Evolutionary conservation across 352 stramenopile species (phyloP).

Genomic region (Stramenopiles sp.): DNA sequence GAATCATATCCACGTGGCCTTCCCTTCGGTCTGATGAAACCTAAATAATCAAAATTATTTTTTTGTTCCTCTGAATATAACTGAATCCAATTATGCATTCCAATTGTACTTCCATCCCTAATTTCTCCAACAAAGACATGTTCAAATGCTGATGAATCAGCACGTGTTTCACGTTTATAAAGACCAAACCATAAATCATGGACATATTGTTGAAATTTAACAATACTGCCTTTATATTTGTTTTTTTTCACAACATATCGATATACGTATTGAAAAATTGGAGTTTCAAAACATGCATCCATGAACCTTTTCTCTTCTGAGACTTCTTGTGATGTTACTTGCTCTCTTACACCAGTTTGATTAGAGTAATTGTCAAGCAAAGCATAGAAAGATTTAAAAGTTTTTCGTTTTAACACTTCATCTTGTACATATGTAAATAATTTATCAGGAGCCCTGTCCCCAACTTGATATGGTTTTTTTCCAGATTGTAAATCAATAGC

Average conservation of each 20-base stretch:
- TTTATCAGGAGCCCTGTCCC: conserved; percentile 55
- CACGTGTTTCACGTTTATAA: conserved; percentile 56
- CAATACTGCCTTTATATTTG: conserved; percentile 42
- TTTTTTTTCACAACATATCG: conserved; percentile 57
- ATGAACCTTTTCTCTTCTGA: conserved; percentile 71
- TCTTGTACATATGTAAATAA: conserved; percentile 70
- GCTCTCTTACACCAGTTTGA: conserved; percentile 37
- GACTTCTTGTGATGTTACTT: conserved; percentile 53
- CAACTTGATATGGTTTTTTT: conserved; percentile 61
- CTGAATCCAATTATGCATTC: conserved; percentile 91
- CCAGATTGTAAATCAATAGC: conserved; percentile 71
- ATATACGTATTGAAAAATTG: conserved; percentile 71
- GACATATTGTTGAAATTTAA: conserved; percentile 65
- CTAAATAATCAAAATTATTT: conserved; percentile 70
- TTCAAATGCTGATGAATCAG: conserved; percentile 82
- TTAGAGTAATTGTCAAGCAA: conserved; percentile 69
- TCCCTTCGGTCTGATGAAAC: conserved; percentile 62
- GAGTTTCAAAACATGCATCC: conserved; percentile 65
- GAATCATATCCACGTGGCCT: neutral
- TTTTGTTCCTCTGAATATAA: conserved; percentile 82
- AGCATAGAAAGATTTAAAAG: conserved; percentile 61
- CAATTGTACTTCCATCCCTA: conserved; percentile 46
- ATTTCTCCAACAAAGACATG: conserved; percentile 89
- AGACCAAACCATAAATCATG: conserved; percentile 80
- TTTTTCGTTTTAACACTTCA: conserved; percentile 57